phyloP scores from a whole-genome alignment of 2,329 filamentous ascomycete genomes.

The Pestalotiopsis sp. region DNA sequence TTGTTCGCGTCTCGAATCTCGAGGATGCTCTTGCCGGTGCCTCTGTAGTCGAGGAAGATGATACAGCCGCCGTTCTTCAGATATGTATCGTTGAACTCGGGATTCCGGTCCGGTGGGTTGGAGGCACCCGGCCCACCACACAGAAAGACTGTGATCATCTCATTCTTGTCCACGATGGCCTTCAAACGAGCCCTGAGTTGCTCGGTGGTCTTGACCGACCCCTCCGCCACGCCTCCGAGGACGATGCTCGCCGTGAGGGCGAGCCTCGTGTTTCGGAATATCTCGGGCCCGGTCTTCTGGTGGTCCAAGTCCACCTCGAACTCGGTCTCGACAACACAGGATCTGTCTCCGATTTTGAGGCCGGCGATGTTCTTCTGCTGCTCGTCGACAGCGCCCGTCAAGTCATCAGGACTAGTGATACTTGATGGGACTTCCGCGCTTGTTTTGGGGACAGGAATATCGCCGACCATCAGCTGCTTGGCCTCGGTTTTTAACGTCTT shows the following conservation, averaged over 20 bases:
- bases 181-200: neutral
- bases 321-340: neutral
- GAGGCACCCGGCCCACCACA: constrained; percentile 71
- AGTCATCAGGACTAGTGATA: too few relatives aligned
- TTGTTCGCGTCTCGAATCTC: constrained; percentile 57
- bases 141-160: constrained; percentile 50
- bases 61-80: constrained; percentile 64
- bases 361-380: too few relatives aligned
- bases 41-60: constrained; percentile 72
- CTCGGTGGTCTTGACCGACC: neutral
- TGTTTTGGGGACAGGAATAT: too few relatives aligned
- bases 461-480: too few relatives aligned
- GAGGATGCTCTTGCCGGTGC: constrained; percentile 65
- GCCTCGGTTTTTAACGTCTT: too few relatives aligned
- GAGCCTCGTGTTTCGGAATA: neutral
- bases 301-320: neutral
- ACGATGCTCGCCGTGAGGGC: neutral
- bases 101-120: constrained; percentile 24
- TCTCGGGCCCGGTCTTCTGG: neutral
- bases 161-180: too few relatives aligned
- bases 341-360: too few relatives aligned
- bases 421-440: too few relatives aligned
- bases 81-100: constrained; percentile 55
- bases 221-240: neutral
- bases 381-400: too few relatives aligned